Conservation (phyloP, 2,329 filamentous ascomycete species). For the Colletotrichum eremochloae region DNA sequence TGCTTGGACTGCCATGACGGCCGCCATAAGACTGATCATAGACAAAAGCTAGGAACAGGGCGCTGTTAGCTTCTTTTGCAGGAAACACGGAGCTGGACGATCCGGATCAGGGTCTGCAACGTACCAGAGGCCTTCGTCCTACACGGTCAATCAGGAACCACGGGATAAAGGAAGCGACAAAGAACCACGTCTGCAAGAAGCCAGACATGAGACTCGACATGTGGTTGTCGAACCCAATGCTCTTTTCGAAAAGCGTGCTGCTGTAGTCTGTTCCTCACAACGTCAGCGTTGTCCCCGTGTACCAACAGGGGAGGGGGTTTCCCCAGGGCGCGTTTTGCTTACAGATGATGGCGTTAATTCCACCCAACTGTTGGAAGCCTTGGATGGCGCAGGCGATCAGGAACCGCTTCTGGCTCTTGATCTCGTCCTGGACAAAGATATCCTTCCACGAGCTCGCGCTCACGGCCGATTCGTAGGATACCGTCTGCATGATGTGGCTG, state of each 20-base stretch:
- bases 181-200: constrained; percentile 63
- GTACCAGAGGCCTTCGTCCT: constrained; percentile 52
- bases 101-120: not conserved
- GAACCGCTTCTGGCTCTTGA: constrained; percentile 50
- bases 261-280: constrained; percentile 53
- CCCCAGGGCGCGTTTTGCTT: constrained; percentile 1
- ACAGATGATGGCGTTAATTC: constrained; percentile 64
- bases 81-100: not conserved
- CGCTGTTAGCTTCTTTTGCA: not conserved
- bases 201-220: constrained; percentile 66
- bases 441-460: constrained; percentile 49
- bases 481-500: constrained; percentile 50
- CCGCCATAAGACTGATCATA: constrained; percentile 57
- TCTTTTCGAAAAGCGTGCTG: constrained; percentile 60
- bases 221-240: constrained; percentile 56
- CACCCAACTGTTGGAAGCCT: constrained; percentile 59
- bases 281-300: not conserved
- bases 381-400: constrained; percentile 51
- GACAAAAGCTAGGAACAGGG: constrained; percentile 50
- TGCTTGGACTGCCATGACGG: constrained; percentile 57
- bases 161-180: constrained; percentile 57
- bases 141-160: constrained; percentile 62
- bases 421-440: constrained; percentile 50
- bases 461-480: constrained; percentile 50
- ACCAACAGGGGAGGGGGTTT: no score